Percentiles rank a stretch among this genome's conserved stretches.
Conservation (phyloP, 176 grass and related monocot genomes). For the Calamus simplicifolius region DNA sequence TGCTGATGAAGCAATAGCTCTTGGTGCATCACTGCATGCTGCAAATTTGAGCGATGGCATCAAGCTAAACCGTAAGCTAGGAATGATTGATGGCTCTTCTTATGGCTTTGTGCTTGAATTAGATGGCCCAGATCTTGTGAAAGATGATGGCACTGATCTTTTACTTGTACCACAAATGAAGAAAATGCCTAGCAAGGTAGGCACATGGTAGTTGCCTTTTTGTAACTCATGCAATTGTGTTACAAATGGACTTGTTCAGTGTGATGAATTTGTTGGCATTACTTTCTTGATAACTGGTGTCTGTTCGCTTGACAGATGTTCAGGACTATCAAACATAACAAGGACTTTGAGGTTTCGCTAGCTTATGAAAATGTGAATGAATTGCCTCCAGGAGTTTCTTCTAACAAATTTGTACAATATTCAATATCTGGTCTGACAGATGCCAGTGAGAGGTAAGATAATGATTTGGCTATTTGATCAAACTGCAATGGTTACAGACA, state of each 20-base stretch:
- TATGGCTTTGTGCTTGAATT: conserved; percentile 85
- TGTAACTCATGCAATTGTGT: background rate
- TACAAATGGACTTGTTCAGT: conserved; percentile 1
- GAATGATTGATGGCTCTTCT: conserved; percentile 93
- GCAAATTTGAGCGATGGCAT: conserved; percentile 99
- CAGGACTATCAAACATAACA: conserved; percentile 80
- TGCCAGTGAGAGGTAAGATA: conserved; percentile 66
- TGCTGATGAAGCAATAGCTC: conserved; percentile 98
- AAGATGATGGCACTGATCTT: conserved; percentile 64
- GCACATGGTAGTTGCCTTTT: background rate
- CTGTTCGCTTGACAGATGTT: conserved; percentile 53
- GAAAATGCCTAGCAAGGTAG: conserved; percentile 97
- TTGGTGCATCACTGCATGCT: conserved; percentile 90
- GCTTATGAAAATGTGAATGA: conserved; percentile 65
- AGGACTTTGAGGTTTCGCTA: conserved; percentile 83
- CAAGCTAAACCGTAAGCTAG: conserved; percentile 95
- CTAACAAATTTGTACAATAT: conserved; percentile 64
- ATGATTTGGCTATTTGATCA: background rate
- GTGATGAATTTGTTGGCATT: background rate
- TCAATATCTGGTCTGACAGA: conserved; percentile 71
- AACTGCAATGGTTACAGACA: too few species aligned
- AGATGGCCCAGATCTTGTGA: conserved; percentile 53
- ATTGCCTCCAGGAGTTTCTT: conserved; percentile 75
- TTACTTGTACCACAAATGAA: conserved; percentile 86
- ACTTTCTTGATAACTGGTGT: conserved; percentile 9